Conservation (phyloP, 1,284 basidiomycete species). For the Inonotus hispidus region DNA sequence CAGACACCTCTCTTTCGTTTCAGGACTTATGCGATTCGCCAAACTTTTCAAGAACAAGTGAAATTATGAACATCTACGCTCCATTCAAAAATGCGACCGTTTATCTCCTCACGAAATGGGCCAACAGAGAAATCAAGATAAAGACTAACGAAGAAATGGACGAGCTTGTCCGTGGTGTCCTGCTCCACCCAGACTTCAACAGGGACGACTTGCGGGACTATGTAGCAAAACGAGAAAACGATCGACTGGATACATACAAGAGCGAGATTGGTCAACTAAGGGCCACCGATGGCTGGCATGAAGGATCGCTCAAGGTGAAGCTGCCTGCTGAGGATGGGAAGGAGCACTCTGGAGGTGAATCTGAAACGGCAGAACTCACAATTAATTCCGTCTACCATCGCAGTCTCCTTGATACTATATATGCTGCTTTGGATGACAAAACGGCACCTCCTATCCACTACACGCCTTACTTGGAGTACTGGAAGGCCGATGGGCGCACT, state of each 20-base stretch:
- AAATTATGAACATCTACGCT: background rate
- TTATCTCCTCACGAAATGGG: conserved; percentile 19
- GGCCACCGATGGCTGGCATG: background rate
- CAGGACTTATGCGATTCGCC: background rate
- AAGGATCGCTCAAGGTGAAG: background rate
- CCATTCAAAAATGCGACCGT: conserved; percentile 5
- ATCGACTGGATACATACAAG: background rate
- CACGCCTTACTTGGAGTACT: conserved; percentile 26
- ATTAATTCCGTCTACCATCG: conserved; percentile 10
- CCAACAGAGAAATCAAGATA: conserved; percentile 19
- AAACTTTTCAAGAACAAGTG: background rate
- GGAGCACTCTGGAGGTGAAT: background rate
- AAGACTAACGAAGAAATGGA: conserved; percentile 26
- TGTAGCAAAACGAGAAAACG: background rate
- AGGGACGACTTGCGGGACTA: background rate
- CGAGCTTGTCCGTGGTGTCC: conserved; percentile 25
- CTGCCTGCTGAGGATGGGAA: conserved; percentile 1
- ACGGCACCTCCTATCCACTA: conserved; percentile 24
- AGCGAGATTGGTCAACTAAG: background rate
- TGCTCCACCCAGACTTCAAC: conserved; percentile 24
- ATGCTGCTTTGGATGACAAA: background rate
- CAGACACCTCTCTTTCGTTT: background rate
- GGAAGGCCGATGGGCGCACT: conserved; percentile 19
- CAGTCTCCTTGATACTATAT: conserved; percentile 6
- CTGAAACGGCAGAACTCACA: background rate